Evolutionary conservation across 768 basidiomycete genomes (phyloP), one percentile per base, ranked within the genome.

Genomic region (Gloeopeniophorella convolvens): DNA sequence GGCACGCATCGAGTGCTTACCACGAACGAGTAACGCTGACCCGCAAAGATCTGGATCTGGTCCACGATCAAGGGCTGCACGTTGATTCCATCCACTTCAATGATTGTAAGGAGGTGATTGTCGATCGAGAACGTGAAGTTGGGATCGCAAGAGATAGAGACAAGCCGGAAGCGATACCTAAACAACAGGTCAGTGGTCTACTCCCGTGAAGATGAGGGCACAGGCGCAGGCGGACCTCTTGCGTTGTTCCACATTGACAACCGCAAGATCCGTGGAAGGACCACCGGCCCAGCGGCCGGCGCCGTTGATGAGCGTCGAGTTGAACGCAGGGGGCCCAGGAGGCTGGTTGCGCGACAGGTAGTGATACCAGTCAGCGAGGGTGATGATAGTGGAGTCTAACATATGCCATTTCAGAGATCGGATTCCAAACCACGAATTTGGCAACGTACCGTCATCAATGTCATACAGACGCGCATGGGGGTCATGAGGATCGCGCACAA

Each of bases 1-100:
- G n/a, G n/a, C 13, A 5, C 40, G n/a, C n/a, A n/a, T n/a, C n/a
- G 6, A 1, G 56, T 55, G 11, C 37, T 42, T 53, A 61, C 62
- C 6, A 78, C 60, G 50, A 77, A 63, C 0, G 77, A 75, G 58
- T 80, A 80, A 13, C 78, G 71, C 60, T 80, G 79, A 2, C 70
- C 78, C 10, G 66, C 64, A 45, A 69, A 76, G 31, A 82, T 73
- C 6, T 69, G 59, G 41, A 78, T 68, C 10, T 63, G 57, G 44
- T 76, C 70, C 3, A 73, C 70, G 1, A 45, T 48, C 11, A 69
- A 49, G 0, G 78, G 74, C 23, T 66, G 40, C 9, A 67, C 62
- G 42, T 68, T 68, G 39, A 66, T 50, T 7, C 71, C 72, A 39
- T 78, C 76, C 1, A 66, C 72, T 60, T 77, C 76, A 35, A 77